Conservation (phyloP, 495 filamentous ascomycete genomes). For the Aspergillus steynii region DNA sequence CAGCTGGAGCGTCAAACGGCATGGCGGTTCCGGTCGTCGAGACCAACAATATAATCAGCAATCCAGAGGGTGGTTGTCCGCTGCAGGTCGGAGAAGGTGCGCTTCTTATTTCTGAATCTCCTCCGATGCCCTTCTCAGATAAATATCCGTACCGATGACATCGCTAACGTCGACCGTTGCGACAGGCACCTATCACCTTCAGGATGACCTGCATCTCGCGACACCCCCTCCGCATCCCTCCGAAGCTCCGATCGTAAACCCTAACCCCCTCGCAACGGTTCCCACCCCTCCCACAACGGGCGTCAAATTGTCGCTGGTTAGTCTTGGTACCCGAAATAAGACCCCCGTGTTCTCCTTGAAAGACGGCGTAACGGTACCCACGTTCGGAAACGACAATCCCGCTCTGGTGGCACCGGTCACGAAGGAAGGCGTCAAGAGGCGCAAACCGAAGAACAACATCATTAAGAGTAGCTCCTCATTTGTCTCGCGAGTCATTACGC, state of each 20-base stretch:
- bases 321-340: conserved; percentile 60
- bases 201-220: conserved; percentile 87
- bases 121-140: background rate
- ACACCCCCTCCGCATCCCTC: conserved; percentile 94
- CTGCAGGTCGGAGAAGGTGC: conserved; percentile 91
- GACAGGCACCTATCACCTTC: conserved; percentile 81
- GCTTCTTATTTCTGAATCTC: background rate
- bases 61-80: conserved; percentile 69
- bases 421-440: conserved; percentile 77
- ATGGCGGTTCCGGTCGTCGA: conserved; percentile 74
- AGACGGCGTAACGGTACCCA: conserved; percentile 50
- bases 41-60: conserved; percentile 83
- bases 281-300: conserved; percentile 78
- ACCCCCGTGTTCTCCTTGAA: conserved; percentile 51
- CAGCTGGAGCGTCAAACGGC: conserved; percentile 61
- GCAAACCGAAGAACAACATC: conserved; percentile 96
- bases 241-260: conserved; percentile 79
- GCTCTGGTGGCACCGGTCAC: conserved; percentile 58
- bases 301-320: conserved; percentile 80
- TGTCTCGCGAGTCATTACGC: conserved; percentile 89
- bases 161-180: conserved; percentile 15
- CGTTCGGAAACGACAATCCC: conserved; percentile 87
- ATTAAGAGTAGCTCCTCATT: conserved; percentile 98
- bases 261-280: conserved; percentile 85
- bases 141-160: background rate